phyloP scores from a whole-genome alignment of 257 asterid genomes.

The Salvia rosmarinus region DNA sequence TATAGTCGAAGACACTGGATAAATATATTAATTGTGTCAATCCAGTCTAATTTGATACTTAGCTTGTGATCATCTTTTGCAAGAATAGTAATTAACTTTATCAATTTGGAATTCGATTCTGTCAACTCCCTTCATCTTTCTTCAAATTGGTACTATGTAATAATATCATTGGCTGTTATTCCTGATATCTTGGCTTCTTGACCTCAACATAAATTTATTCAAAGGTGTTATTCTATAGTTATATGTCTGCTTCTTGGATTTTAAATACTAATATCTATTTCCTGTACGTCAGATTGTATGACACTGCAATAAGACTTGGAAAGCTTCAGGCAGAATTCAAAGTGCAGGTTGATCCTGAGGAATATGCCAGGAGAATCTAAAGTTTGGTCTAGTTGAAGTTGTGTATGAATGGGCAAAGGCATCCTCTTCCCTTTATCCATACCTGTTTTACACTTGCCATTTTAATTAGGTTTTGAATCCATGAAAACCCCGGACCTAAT shows the following conservation, averaged over 20 bases:
- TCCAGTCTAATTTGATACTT: conserved; percentile 6
- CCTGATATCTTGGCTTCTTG: conserved; percentile 1
- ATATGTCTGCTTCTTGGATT: neutral
- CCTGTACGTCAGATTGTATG: conserved; percentile 61
- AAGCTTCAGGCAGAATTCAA: conserved; percentile 79
- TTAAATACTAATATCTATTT: conserved; percentile 27
- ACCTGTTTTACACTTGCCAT: too few species aligned
- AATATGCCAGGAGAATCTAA: conserved; percentile 89
- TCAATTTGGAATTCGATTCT: conserved; percentile 8
- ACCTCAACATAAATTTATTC: neutral
- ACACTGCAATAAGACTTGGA: conserved; percentile 84
- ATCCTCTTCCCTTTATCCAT: conserved; percentile 23
- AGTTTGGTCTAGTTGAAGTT: conserved; percentile 96
- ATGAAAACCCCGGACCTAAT: neutral
- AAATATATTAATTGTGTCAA: neutral
- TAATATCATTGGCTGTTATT: conserved; percentile 25
- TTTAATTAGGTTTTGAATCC: conserved; percentile 19
- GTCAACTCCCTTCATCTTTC: conserved; percentile 12
- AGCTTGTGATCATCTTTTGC: conserved; percentile 1
- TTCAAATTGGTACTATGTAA: conserved; percentile 20
- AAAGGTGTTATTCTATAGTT: conserved; percentile 1
- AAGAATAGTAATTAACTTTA: neutral
- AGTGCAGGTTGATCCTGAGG: conserved; percentile 81
- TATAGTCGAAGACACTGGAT: neutral
- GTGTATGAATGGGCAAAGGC: conserved; percentile 99